These are phyloP conservation scores for Atractiella rhizophila DNA, from an alignment of 768 basidiomycete species.

Conservation along the genomic window DNA sequence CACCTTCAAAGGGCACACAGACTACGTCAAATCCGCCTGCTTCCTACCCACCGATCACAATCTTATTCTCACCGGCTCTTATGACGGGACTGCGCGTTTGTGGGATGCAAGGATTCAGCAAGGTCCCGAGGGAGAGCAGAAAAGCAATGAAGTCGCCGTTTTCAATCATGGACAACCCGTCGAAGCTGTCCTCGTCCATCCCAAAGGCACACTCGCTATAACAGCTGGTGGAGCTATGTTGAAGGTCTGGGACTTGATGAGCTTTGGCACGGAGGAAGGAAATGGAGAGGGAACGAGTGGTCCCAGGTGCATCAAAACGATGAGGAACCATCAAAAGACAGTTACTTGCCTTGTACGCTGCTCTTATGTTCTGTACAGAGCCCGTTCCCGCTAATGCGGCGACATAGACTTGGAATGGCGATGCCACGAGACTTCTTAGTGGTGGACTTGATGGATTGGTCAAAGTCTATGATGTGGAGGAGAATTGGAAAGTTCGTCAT, in stretches of 20 bases:
- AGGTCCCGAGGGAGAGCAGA: too few species aligned
- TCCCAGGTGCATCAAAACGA: constrained; percentile 54
- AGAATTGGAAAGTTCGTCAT: constrained; percentile 75
- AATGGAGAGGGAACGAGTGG: constrained; percentile 5
- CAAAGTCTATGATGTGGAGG: constrained; percentile 83
- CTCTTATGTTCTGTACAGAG: too few species aligned
- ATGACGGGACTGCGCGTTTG: constrained; percentile 69
- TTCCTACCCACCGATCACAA: constrained; percentile 59
- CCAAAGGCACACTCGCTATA: constrained; percentile 51
- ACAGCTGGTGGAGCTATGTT: constrained; percentile 79
- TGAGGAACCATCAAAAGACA: constrained; percentile 97
- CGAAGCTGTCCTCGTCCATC: constrained; percentile 78
- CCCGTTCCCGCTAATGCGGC: constrained; percentile 8
- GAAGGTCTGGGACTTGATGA: constrained; percentile 81
- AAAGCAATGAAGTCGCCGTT: too few species aligned
- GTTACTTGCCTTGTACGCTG: constrained; percentile 52
- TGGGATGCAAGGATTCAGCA: constrained; percentile 49
- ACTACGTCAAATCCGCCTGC: constrained; percentile 85
- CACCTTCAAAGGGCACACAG: constrained; percentile 64
- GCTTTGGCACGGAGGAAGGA: constrained; percentile 29
- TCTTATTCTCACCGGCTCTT: constrained; percentile 72
- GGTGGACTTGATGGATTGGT: constrained; percentile 92
- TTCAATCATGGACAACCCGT: constrained; percentile 36
- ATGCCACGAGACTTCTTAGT: constrained; percentile 56
- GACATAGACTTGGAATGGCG: constrained; percentile 32